Base-by-base conservation (phyloP, 2,329 filamentous ascomycete species). In the Aspergillus felis region DNA sequence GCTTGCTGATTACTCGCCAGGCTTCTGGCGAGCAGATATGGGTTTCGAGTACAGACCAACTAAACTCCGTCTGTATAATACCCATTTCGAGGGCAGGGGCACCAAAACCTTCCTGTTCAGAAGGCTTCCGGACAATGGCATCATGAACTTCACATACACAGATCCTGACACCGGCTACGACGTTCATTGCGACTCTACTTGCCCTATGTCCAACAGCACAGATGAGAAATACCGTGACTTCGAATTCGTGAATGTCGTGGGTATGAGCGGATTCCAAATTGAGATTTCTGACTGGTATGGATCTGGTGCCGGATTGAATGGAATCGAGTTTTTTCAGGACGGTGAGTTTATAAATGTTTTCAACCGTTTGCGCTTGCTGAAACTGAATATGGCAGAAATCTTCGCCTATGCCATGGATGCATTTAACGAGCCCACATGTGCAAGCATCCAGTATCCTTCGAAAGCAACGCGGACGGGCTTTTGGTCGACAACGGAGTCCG, bases 141-240 rank as follows among this genome's bases (percentile, higher is more conserved):
- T 99, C 71, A 90, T 99, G 87, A 97, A 97, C 75, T 82, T 99
- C 69, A 96, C 92, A 41, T 97, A 94, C 66, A 87, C 87, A 61
- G 91, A 97, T 68, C 87, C 89, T 25, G 78, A 71, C 42, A 89
- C 85, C 1, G 88, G 89, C 27, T 78, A 84, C 52, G 87, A 87
- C 55, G 76, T 79, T 29, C 87, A 83, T 57, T 99, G 94, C 76
- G 91, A 92, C 54, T 88, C 86, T 60, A 82, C 85, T 68, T 99
- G 94, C 67, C 90, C 92, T n/a, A 82, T 99, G 50, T 91, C 89
- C 61, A 81, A 86, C 68, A 85, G 91, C 67, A 76, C 81, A 20
- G 83, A 81, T 5, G 73, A 87, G 51, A 74, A 81, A 52, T 95
- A 85, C 65, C 92, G 97, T 73, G 94, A 99, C 68, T 99, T 97